Percentiles rank a stretch among this genome's conserved stretches.
phyloP scores from a whole-genome alignment of 2,329 filamentous ascomycete species.

The Pseudogymnoascus sp. region DNA sequence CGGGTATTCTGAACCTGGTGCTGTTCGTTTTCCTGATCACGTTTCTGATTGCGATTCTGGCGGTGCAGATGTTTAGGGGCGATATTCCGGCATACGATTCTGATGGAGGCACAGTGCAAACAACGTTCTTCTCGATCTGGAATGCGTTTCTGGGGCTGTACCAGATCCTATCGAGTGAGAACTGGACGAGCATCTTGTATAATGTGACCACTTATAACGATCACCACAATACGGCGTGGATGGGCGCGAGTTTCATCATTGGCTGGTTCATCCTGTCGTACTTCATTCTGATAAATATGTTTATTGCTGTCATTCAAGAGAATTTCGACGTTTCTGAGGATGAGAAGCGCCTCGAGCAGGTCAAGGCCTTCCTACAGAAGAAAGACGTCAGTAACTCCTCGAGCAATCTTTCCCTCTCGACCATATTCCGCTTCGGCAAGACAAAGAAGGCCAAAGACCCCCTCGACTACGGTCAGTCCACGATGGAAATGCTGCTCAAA shows the following conservation, averaged over 20 bases:
- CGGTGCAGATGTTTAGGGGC: conserved; percentile 84
- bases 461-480: conserved; percentile 82
- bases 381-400: conserved; percentile 69
- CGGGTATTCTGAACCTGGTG: conserved; percentile 89
- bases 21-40: conserved; percentile 94
- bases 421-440: conserved; percentile 57
- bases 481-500: conserved; percentile 93
- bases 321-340: conserved; percentile 99
- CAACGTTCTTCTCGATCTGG: conserved; percentile 84
- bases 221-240: conserved; percentile 70
- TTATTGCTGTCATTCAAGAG: conserved; percentile 99
- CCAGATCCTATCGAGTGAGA: conserved; percentile 88
- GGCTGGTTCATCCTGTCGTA: conserved; percentile 94
- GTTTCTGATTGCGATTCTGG: conserved; percentile 88
- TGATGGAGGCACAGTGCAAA: conserved; percentile 52
- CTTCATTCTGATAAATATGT: conserved; percentile 98
- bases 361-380: conserved; percentile 86
- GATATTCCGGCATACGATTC: conserved; percentile 62
- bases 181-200: conserved; percentile 88
- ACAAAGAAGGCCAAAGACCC: conserved; percentile 64
- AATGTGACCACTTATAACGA: conserved; percentile 64
- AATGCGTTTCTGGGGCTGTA: conserved; percentile 98
- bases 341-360: conserved; percentile 92
- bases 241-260: conserved; percentile 82
- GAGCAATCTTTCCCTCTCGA: conserved; percentile 68